These are phyloP conservation scores for Hyaloscypha hepaticicola DNA, from an alignment of 495 filamentous ascomycete genomes.

Conservation along the genomic window DNA sequence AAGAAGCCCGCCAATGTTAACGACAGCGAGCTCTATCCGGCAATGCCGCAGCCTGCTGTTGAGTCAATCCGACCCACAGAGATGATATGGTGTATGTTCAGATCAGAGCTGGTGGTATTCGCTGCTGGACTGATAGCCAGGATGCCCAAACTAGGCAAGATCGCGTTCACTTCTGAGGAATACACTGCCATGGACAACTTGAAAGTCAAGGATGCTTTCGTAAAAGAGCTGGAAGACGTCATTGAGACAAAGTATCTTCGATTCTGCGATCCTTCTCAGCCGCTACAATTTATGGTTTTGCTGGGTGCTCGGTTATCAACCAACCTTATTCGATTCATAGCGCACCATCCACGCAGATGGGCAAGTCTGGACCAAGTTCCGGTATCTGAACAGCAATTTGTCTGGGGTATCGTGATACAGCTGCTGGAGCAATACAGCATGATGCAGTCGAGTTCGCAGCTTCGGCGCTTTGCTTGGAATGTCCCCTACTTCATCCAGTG, in stretches of 20 bases:
- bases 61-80: slow-evolving; percentile 65
- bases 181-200: slow-evolving; percentile 32
- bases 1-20: slow-evolving; percentile 72
- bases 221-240: slow-evolving; percentile 54
- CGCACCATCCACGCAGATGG: slow-evolving; percentile 27
- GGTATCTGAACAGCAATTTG: slow-evolving; percentile 51
- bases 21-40: slow-evolving; percentile 68
- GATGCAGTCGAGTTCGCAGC: slow-evolving; percentile 58
- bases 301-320: slow-evolving; percentile 62
- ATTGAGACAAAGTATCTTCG: slow-evolving; percentile 68
- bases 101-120: slow-evolving; percentile 55
- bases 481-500: slow-evolving; percentile 72
- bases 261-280: slow-evolving; percentile 54
- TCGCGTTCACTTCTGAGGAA: slow-evolving; percentile 4
- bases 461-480: slow-evolving; percentile 74
- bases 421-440: slow-evolving; percentile 67
- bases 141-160: slow-evolving; percentile 29
- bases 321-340: slow-evolving; percentile 35
- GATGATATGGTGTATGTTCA: slow-evolving; percentile 71
- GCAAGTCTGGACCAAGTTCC: slow-evolving; percentile 28
- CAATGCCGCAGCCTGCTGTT: slow-evolving; percentile 63
- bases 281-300: slow-evolving; percentile 66
- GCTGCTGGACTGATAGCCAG: slow-evolving; percentile 27
- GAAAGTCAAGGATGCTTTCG: slow-evolving; percentile 61
- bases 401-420: slow-evolving; percentile 72